phyloP scores from a whole-genome alignment of 2,329 filamentous ascomycete genomes.

The Amauroascus niger region DNA sequence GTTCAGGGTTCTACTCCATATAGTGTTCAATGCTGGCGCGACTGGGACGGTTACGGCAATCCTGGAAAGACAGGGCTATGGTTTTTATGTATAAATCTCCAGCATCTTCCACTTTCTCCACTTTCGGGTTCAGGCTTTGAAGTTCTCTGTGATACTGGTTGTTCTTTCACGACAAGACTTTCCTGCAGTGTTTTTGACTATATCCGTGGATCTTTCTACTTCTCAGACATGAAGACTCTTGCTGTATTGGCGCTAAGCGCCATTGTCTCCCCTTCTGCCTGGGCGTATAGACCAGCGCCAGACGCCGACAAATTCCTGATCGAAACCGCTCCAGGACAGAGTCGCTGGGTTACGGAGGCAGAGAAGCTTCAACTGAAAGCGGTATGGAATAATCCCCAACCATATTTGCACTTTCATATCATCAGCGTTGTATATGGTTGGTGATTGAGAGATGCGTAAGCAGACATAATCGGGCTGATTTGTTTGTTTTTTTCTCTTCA shows the following conservation, averaged over 20 bases:
- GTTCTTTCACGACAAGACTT: background rate
- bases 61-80: background rate
- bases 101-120: background rate
- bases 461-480: constrained; percentile 5
- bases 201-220: background rate
- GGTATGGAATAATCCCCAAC: constrained; percentile 40
- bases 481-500: constrained; percentile 30
- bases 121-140: background rate
- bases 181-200: background rate
- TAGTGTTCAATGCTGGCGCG: background rate
- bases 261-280: constrained; percentile 18
- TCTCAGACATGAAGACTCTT: constrained; percentile 29
- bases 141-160: background rate
- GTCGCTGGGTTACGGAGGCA: constrained; percentile 80
- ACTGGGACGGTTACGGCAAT: background rate
- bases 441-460: background rate
- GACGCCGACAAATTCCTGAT: constrained; percentile 52
- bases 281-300: constrained; percentile 21
- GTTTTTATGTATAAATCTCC: background rate
- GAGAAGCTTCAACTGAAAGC: constrained; percentile 87
- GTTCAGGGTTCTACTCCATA: background rate
- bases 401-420: background rate
- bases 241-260: constrained; percentile 27
- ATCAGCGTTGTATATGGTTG: background rate
- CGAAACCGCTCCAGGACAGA: constrained; percentile 71